Evolutionary conservation across 306 rosid species (phyloP).

Genomic region (Corylus avellana): DNA sequence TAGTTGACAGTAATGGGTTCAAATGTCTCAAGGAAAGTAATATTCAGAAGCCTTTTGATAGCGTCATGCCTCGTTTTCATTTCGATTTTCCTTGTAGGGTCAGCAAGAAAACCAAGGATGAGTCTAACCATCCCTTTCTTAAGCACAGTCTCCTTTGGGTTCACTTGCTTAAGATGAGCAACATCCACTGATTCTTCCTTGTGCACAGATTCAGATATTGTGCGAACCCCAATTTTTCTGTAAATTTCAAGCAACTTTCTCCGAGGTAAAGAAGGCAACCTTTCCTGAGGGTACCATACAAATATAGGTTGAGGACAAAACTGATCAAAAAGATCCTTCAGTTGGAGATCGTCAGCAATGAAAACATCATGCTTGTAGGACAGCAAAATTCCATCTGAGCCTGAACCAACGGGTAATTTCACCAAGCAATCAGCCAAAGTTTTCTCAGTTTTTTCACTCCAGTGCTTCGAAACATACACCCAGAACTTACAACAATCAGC

Average conservation of each 20-base stretch:
- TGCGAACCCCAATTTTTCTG: conserved; percentile 53
- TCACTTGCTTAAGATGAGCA: conserved; percentile 18
- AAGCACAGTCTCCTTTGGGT: conserved; percentile 29
- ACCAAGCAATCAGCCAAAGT: conserved; percentile 34
- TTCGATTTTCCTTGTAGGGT: conserved; percentile 52
- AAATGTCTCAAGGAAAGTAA: conserved; percentile 40
- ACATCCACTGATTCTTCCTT: conserved; percentile 41
- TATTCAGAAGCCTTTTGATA: conserved; percentile 46
- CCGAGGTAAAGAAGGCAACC: conserved; percentile 36
- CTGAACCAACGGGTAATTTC: conserved; percentile 55
- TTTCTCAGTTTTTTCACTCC: conserved; percentile 19
- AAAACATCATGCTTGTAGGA: conserved; percentile 48
- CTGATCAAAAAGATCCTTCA: conserved; percentile 58
- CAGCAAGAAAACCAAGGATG: conserved; percentile 67
- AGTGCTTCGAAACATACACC: conserved; percentile 46
- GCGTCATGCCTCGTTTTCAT: conserved; percentile 51
- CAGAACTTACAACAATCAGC: conserved; percentile 66
- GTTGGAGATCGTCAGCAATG: conserved; percentile 62
- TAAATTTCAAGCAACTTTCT: conserved; percentile 44
- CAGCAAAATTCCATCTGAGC: conserved; percentile 40
- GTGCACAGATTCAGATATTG: conserved; percentile 53
- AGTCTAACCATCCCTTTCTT: conserved; percentile 52
- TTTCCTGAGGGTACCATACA: conserved; percentile 67
- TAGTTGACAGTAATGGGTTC: conserved; percentile 51
- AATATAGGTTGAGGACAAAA: conserved; percentile 39